Percentiles rank a stretch among this genome's conserved stretches.
These are phyloP conservation scores for Bertia moriformis DNA, from an alignment of 2,329 filamentous ascomycete genomes.

Conservation along the genomic window DNA sequence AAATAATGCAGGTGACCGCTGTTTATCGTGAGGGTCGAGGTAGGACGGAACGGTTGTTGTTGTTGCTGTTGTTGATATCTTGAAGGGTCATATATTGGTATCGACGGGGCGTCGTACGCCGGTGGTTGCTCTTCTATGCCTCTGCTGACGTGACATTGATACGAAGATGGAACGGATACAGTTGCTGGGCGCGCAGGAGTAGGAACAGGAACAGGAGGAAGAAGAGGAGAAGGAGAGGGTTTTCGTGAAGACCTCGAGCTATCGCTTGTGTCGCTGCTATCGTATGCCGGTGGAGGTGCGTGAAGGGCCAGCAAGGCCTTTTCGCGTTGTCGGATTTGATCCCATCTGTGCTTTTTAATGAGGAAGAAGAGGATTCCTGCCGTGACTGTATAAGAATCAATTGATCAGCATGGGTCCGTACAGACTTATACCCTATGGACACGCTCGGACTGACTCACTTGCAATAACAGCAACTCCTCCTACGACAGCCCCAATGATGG, in stretches of 20 bases:
- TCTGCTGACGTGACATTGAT: no score
- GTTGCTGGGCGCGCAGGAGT: no score
- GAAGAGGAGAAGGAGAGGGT: no score
- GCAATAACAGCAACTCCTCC: conserved; percentile 10
- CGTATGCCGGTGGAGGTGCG: no score
- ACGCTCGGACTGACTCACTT: conserved; percentile 7
- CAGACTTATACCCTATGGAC: neutral
- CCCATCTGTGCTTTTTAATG: conserved; percentile 9
- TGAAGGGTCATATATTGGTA: neutral
- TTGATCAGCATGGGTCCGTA: no score
- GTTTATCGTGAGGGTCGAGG: no score
- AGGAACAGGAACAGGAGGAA: neutral
- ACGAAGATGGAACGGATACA: no score
- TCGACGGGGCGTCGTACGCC: neutral
- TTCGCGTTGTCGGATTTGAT: conserved; percentile 8
- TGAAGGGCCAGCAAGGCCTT: conserved; percentile 6
- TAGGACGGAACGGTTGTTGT: no score
- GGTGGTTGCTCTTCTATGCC: neutral
- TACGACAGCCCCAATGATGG: conserved; percentile 13
- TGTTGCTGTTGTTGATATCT: no score
- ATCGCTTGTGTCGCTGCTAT: no score
- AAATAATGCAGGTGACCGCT: no score
- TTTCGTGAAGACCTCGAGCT: no score
- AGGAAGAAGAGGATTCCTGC: conserved; percentile 10
- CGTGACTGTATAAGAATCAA: conserved; percentile 9